Conservation (phyloP, 2,329 filamentous ascomycete genomes). For the Celoporthe dispersa region DNA sequence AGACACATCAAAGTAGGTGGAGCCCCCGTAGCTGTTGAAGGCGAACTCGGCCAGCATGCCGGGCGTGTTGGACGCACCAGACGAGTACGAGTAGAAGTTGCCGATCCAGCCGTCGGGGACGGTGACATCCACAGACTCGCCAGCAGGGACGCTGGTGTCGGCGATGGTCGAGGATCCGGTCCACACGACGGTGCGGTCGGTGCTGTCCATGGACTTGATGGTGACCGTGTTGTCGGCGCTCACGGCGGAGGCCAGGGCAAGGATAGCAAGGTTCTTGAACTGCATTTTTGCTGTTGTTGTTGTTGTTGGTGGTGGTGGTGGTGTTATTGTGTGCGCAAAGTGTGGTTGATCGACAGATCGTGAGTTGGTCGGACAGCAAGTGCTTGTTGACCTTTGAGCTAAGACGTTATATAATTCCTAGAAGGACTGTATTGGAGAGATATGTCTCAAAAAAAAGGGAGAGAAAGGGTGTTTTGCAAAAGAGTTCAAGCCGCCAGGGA, state of each 20-base stretch:
- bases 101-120: slow-evolving; percentile 38
- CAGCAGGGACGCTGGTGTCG: slow-evolving; percentile 45
- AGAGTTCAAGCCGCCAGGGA: slow-evolving; percentile 26
- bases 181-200: slow-evolving; percentile 55
- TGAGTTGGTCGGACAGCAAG: slow-evolving; percentile 1
- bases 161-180: slow-evolving; percentile 49
- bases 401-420: slow-evolving; percentile 1
- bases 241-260: slow-evolving; percentile 46
- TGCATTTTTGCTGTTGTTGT: slow-evolving; percentile 53
- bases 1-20: slow-evolving; percentile 50
- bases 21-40: slow-evolving; percentile 42
- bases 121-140: slow-evolving; percentile 41
- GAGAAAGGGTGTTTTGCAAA: not conserved
- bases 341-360: slow-evolving; percentile 12
- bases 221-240: slow-evolving; percentile 55
- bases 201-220: slow-evolving; percentile 62
- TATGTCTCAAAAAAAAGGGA: not conserved
- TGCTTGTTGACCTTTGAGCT: slow-evolving; percentile 10
- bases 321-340: not conserved
- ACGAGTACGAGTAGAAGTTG: slow-evolving; percentile 42
- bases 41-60: slow-evolving; percentile 45
- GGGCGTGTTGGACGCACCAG: slow-evolving; percentile 38
- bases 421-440: slow-evolving; percentile 13
- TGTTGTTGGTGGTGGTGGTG: not conserved
- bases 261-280: slow-evolving; percentile 52